Percentiles rank a stretch among this genome's conserved stretches.
Conservation (phyloP, 1,139 yeast species). For the Saccharomyces hybrid region DNA sequence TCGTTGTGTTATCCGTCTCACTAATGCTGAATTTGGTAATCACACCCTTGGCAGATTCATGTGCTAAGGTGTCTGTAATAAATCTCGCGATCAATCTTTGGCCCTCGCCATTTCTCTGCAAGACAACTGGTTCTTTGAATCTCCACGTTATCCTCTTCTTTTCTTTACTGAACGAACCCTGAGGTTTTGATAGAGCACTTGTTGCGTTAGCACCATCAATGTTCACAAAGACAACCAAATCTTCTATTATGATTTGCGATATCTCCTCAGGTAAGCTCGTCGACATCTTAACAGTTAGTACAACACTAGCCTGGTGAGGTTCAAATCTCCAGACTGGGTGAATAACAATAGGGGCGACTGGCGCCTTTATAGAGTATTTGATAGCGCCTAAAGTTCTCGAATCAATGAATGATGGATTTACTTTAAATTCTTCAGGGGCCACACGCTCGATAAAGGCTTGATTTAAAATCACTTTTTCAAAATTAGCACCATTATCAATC, state of each 20-base stretch:
- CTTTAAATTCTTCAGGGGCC: slow-evolving; percentile 30
- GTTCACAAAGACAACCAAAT: slow-evolving; percentile 65
- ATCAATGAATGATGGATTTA: slow-evolving; percentile 34
- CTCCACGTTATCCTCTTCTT: slow-evolving; percentile 84
- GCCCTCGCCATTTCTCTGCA: slow-evolving; percentile 37
- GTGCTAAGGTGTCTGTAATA: slow-evolving; percentile 53
- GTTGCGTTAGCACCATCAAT: slow-evolving; percentile 41
- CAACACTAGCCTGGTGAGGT: slow-evolving; percentile 73
- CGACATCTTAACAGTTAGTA: slow-evolving; percentile 51
- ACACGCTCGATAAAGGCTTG: slow-evolving; percentile 34
- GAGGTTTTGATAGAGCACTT: slow-evolving; percentile 82
- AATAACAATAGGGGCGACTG: slow-evolving; percentile 59
- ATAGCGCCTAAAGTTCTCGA: slow-evolving; percentile 66
- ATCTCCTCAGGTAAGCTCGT: slow-evolving; percentile 39
- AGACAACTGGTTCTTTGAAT: slow-evolving; percentile 39
- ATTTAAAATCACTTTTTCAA: slow-evolving; percentile 35
- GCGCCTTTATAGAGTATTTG: slow-evolving; percentile 51
- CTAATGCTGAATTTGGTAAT: slow-evolving; percentile 52
- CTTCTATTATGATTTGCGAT: slow-evolving; percentile 42
- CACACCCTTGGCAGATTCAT: slow-evolving; percentile 63
- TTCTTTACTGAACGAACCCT: slow-evolving; percentile 81
- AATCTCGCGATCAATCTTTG: slow-evolving; percentile 67
- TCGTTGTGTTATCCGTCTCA: slow-evolving; percentile 18
- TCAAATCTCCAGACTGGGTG: slow-evolving; percentile 89
- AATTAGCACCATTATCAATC: slow-evolving; percentile 25